Evolutionary conservation across 148 eudicot species (phyloP).

Genomic region (Camellia japonica): DNA sequence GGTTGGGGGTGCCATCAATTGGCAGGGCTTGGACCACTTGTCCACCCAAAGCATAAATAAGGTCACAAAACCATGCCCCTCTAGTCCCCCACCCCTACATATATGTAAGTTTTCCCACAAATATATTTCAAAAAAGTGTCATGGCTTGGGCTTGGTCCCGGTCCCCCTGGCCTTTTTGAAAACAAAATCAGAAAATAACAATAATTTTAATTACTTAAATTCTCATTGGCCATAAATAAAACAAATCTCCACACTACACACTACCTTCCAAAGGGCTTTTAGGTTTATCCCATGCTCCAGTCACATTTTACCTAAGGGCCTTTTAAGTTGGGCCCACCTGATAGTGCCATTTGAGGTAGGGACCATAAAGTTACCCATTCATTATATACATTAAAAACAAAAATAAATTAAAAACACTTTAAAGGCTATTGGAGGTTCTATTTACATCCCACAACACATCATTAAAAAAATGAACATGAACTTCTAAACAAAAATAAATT

Average conservation of each 20-base stretch:
- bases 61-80: not conserved
- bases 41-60: not conserved
- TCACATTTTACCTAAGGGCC: not conserved
- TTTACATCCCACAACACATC: too few relatives aligned
- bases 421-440: too few relatives aligned
- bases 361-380: not conserved
- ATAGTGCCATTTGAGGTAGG: not conserved
- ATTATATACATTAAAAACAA: too few relatives aligned
- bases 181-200: too few relatives aligned
- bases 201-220: too few relatives aligned
- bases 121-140: too few relatives aligned
- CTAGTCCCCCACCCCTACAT: not conserved
- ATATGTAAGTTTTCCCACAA: not conserved
- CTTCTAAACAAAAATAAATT: too few relatives aligned
- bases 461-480: too few relatives aligned
- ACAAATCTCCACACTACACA: not conserved
- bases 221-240: not conserved
- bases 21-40: not conserved
- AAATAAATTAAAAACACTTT: not conserved
- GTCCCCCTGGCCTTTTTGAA: not conserved
- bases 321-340: not conserved
- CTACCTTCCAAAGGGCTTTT: too few relatives aligned
- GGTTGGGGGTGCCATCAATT: not conserved
- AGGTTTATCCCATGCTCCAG: not conserved
- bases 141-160: not conserved